Percentiles rank a stretch among this genome's conserved stretches.
These are phyloP conservation scores for Triangularia verruculosa DNA, from an alignment of 2,329 filamentous ascomycete genomes.

Conservation along the genomic window DNA sequence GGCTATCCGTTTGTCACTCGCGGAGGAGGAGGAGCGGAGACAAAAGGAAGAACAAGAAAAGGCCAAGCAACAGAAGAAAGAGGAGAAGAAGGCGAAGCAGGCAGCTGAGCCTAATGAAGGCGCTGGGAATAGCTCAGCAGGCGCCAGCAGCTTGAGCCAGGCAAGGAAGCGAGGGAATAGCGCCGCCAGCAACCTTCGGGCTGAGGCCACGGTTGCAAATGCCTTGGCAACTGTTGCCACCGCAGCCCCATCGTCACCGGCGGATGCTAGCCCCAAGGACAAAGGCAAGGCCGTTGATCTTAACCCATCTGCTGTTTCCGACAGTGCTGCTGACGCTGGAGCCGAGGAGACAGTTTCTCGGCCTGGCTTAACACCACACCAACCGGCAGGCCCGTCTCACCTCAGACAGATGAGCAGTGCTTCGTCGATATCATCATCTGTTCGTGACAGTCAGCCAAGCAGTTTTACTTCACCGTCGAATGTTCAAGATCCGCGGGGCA, in stretches of 20 bases:
- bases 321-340: slow-evolving; percentile 23
- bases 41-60: slow-evolving; percentile 68
- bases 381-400: slow-evolving; percentile 63
- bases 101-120: slow-evolving; percentile 36
- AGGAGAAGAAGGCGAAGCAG: slow-evolving; percentile 64
- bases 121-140: slow-evolving; percentile 48
- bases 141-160: slow-evolving; percentile 64
- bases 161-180: slow-evolving; percentile 60
- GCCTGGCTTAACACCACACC: slow-evolving; percentile 47
- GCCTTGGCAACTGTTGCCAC: slow-evolving; percentile 39
- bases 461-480: slow-evolving; percentile 45
- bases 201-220: slow-evolving; percentile 52
- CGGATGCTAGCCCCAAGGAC: slow-evolving; percentile 38
- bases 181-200: slow-evolving; percentile 55
- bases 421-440: slow-evolving; percentile 73
- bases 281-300: slow-evolving; percentile 74
- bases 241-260: slow-evolving; percentile 33
- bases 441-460: slow-evolving; percentile 58
- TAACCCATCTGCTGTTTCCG: slow-evolving; percentile 28
- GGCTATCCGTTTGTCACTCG: slow-evolving; percentile 86
- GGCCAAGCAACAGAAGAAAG: slow-evolving; percentile 83
- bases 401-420: slow-evolving; percentile 82
- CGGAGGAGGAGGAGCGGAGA: slow-evolving; percentile 88
- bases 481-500: slow-evolving; percentile 49
- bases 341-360: slow-evolving; percentile 34